Base-by-base conservation (phyloP, 805 yeast species). In the Metschnikowia drakensbergensis region DNA sequence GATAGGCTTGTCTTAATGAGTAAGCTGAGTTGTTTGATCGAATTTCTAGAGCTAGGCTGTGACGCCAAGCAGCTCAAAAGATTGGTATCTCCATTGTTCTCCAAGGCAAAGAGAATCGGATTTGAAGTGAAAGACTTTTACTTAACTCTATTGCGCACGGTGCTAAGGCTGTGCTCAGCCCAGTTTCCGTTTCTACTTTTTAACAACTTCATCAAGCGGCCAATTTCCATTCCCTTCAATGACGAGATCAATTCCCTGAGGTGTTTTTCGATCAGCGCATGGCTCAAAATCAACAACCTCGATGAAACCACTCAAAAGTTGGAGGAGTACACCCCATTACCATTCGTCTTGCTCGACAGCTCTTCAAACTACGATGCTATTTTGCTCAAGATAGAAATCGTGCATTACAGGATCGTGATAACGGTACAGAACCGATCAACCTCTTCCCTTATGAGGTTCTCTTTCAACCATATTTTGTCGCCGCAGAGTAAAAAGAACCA, bases 31-130 rank as follows among this genome's bases (percentile, higher is more conserved):
- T 50, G 70, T n/a, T 49, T 66, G 7, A 40, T 64, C 1, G 44
- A 52, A 7, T 60, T 71, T 34, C 49, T 64, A 38, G 72, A 69
- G 49, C 54, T 71, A 26, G 77, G 77, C 2, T 65, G 72, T 51
- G 62, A 61, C 38, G 54, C 61, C 1, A 50, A 50, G 26, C 48
- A 42, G 23, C 46, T 68, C 38, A 53, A 58, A 40, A 52, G 49
- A 36, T 43, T 68, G 5, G 31, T 65, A 5, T 17, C 46, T 6
- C 65, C 64, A 3, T 42, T 67, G 6, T 48, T 55, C 28, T 40
- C 46, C 33, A 40, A 26, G 34, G 45, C 45, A 13, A 45, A 48
- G 6, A 42, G 37, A 23, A 42, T 38, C 8, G 34, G 32, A 13
- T 42, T 49, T 3, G 34, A 31, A 8, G 38, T 51, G 6, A 60